Evolutionary conservation across 192 early-diverging fungal genomes (phyloP), one percentile per base, ranked within the genome.

Genomic region (Coemansia sp.): DNA sequence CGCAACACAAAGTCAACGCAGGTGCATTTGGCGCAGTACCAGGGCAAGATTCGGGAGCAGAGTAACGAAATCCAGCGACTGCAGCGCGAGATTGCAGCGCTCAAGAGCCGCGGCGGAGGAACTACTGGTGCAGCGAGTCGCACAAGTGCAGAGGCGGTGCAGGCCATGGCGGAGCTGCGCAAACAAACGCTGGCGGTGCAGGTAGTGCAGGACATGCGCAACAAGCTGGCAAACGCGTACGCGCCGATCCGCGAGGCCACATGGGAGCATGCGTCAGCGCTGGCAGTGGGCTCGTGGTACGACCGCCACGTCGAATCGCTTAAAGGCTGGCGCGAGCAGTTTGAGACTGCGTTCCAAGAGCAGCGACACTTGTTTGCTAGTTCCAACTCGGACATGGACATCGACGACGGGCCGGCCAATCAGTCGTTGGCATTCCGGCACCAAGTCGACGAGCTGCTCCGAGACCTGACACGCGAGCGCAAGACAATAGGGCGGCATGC

Each of bases 21-120:
- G 56, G 75, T 83, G 28, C 85, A 85, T 60, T 57, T 88, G 60
- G 81, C 84, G 11, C 82, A 88, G 65, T 88, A 86, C 70, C 82
- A 83, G 55, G 77, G 77, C 54, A 82, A 73, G 53, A 86, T 86
- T 57, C 80, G 82, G 52, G 85, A 87, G 61, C 81, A 86, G 70
- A 74, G 82, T 34, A 78, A 84, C 53, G 82, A 85, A 52, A 85
- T 87, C 42, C 72, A 63, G 48, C 60, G 83, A n/a, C 71, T 87
- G 47, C 84, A 83, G 64, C 52, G 62, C 26, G 78, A 82, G 62
- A 63, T 77, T 17, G 70, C 76, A 4, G 17, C 49, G 25, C 56
- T 76, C 23, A 52, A 59, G 17, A 66, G 25, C 23, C 47, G 51
- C 10, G 20, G 36, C 36, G n/a, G 38, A 53, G n/a, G 58, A 10